Base-by-base conservation (phyloP, 2,329 filamentous ascomycete genomes). In the Xylariaceae sp. region DNA sequence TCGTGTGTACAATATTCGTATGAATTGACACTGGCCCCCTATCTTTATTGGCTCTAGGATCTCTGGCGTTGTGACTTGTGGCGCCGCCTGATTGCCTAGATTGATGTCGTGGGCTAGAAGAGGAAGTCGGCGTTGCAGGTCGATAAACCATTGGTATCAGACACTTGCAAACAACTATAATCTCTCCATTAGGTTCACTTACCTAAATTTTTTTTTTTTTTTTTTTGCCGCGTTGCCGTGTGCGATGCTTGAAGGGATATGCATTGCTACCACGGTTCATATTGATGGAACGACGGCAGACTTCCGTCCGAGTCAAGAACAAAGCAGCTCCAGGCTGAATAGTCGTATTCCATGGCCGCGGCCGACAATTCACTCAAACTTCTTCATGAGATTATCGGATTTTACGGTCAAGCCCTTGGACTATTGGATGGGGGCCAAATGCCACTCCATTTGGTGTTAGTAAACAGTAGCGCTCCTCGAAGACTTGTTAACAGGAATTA, bases 51-150 rank as follows among this genome's bases (percentile, higher is more conserved):
- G 35, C 16, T 33, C 18, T 5, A 51, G n/a, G n/a, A 30, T 10
- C 39, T 24, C 30, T 35, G 42, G 23, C 33, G 16, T 26, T 23
- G 24, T 24, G 45, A 47, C 29, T 54, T 54, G 50, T 54, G 50
- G 50, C 54, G 30, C 15, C 37, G 9, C 44, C 50, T 53, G 44
- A 57, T 53, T 57, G 54, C 49, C 20, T 42, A 37, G n/a, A 30
- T 32, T 4, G 26, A 36, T 36, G 15, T 36, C n/a, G 32, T 18
- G 20, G 24, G 29, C 11, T 32, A 32, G 8, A 32, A 7, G 29
- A 11, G 10, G n/a, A n/a, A 16, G 16, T n/a, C 16, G 45, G 39
- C 29, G 39, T 49, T 33, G 35, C 33, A 50, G 16, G 10, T 6
- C 23, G 35, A 50, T 50, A 33, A 9, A 37, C 24, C 15, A 20